A percentile compares a stretch with the other conserved stretches of the same genome.
Conservation (phyloP, 169 alveolate species). For the Plasmodium fragile region DNA sequence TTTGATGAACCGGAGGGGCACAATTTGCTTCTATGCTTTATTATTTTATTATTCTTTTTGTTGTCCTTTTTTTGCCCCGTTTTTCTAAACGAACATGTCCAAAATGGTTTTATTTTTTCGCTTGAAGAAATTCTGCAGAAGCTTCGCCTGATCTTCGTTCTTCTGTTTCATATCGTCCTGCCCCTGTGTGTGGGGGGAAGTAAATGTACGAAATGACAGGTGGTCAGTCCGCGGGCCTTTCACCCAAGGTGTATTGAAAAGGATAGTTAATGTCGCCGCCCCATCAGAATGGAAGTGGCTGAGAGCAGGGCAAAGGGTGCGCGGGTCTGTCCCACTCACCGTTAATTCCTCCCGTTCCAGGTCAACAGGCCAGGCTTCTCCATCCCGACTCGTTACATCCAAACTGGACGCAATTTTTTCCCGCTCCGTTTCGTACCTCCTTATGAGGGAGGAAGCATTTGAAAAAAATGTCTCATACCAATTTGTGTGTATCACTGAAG, state of each 20-base stretch:
- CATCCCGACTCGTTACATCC: background rate
- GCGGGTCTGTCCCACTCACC: background rate
- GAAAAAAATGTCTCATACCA: background rate
- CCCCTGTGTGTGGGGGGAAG: background rate
- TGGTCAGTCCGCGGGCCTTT: background rate
- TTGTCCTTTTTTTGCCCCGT: background rate
- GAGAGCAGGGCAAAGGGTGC: background rate
- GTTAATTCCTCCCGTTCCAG: constrained; percentile 4
- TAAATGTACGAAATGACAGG: background rate
- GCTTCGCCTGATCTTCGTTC: background rate
- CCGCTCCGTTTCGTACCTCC: constrained; percentile 59
- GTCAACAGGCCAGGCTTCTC: background rate
- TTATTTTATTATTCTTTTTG: background rate
- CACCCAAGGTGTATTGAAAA: background rate
- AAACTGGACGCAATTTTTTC: constrained; percentile 21
- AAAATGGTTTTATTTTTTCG: constrained; percentile 36
- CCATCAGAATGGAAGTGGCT: background rate
- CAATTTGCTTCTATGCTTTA: background rate
- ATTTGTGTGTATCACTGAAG: background rate
- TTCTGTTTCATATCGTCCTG: background rate
- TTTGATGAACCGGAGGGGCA: background rate
- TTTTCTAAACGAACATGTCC: constrained; percentile 28
- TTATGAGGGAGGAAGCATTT: background rate
- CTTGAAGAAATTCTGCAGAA: constrained; percentile 39
- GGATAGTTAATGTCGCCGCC: background rate